Conservation (phyloP, 495 filamentous ascomycete species). For the Penicillium desertorum region DNA sequence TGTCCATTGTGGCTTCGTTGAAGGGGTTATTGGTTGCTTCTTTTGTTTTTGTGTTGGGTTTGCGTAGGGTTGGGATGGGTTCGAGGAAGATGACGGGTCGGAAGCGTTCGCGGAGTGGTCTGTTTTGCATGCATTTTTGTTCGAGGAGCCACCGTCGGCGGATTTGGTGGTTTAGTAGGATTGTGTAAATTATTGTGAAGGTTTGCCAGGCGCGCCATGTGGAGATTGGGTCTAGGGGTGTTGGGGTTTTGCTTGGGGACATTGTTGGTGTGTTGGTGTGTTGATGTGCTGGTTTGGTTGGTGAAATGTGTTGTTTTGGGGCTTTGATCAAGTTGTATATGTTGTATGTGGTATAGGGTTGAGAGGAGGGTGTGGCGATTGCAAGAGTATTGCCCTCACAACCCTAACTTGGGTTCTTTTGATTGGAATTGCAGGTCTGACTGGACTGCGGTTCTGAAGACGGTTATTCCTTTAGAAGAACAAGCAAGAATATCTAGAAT, state of each 20-base stretch:
- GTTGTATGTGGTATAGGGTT: background rate
- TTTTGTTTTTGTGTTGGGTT: slow-evolving; percentile 8
- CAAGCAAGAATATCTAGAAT: background rate
- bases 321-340: background rate
- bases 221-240: slow-evolving; percentile 25
- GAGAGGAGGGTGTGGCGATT: background rate
- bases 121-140: slow-evolving; percentile 21
- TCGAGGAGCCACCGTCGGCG: slow-evolving; percentile 29
- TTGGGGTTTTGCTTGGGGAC: background rate
- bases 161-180: slow-evolving; percentile 31
- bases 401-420: background rate
- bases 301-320: background rate
- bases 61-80: slow-evolving; percentile 19
- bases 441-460: background rate
- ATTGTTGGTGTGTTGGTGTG: background rate
- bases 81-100: slow-evolving; percentile 27
- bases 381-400: background rate
- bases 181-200: slow-evolving; percentile 24
- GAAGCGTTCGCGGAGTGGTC: slow-evolving; percentile 19
- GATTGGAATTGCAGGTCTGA: background rate
- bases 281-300: background rate
- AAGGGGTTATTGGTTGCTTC: background rate
- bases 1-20: background rate
- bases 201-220: slow-evolving; percentile 31
- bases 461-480: too few species aligned